Evolutionary conservation across 2,329 filamentous ascomycete species (phyloP), one percentile per base, ranked within the genome.

Genomic region (Lachnellula willkommii): DNA sequence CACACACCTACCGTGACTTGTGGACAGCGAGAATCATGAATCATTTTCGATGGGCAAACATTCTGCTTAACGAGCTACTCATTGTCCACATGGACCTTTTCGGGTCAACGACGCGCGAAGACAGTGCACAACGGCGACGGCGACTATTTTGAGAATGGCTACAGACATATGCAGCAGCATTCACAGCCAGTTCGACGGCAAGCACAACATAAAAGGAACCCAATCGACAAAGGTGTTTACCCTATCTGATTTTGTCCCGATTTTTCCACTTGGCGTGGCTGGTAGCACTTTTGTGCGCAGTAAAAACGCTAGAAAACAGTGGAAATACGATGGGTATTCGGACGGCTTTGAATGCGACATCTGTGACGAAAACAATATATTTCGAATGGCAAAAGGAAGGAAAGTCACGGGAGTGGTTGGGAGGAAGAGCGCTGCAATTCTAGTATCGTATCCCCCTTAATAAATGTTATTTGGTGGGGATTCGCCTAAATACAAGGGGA

Each of bases 1-100:
- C 53, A 12, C 62, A 67, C 24, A n/a, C 40, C 22, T 65, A 64
- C 53, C 39, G 37, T 3, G 63, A 68, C 48, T 11, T 61, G 4
- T 66, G 66, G 66, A 55, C 51, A n/a, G 58, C 60, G 7, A 58
- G 62, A 53, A 56, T 65, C 22, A 64, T 57, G 42, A 64, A 63
- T 28, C 47, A 65, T 32, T 65, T 64, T 50, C 59, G 64, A 28
- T 65, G 60, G 61, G 45, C 49, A 15, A 47, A 65, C 5, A 65
- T 67, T 22, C 50, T 63, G 4, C 40, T 67, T 26, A 66, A 66
- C 35, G 58, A 66, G 42, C 36, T 62, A 5, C 43, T 66, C 3
- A 37, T 66, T 4, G 48, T 54, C 5, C 54, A 64, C 50, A 20
- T 62, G 36, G 51, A 28, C 8, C 46, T 48, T 5, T 14, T 61